Evolutionary conservation across 2,329 filamentous ascomycete genomes (phyloP), one percentile per base, ranked within the genome.

Genomic region (Fusarium haematococcum): DNA sequence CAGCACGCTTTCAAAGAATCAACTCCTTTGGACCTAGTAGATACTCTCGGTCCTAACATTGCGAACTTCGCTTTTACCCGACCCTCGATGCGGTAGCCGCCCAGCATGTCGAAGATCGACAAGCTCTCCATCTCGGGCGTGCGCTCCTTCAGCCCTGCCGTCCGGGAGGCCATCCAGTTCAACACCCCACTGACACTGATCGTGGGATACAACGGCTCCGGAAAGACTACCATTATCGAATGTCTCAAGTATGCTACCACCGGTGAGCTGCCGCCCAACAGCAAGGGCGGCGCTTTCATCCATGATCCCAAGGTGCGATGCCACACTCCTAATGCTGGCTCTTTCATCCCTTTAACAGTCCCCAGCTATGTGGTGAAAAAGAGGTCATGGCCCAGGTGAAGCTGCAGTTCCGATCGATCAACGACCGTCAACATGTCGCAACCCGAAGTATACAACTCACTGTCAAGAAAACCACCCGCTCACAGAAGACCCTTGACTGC

Each of bases 221-320:
- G 97, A 71, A 99, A 99, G 86, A 99, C 97, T 11, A 98, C 97
- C 67, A 98, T 99, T 80, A 99, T 99, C 84, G 97, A 99, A 84
- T 97, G 95, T 82, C 93, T 99, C 80, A 98, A 98, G 81, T 99
- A 98, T 91, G 95, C 94, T 62, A 98, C 97, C 20, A 98, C 95
- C 9, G 97, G 97, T 66, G 94, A 97, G 79, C 89, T 97, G 57
- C 97, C 97, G 2, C 95, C 97, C 35, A 98, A 98, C 86, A 95
- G 92, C 85, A 93, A 92, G 77, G 93, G 93, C 32, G 95, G 95
- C 35, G 95, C 96, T 59, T 99, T 98, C 82, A 95, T 99, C 73
- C 96, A 99, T 82, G 97, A 99, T 79, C 97, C 97, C n/a, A 97
- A 97, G 85, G 89, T 93, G 81, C 71, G 77, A 70, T 27, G n/a